Conservation (phyloP, 805 yeast genomes). For the Saccharomyces eubayanus region DNA sequence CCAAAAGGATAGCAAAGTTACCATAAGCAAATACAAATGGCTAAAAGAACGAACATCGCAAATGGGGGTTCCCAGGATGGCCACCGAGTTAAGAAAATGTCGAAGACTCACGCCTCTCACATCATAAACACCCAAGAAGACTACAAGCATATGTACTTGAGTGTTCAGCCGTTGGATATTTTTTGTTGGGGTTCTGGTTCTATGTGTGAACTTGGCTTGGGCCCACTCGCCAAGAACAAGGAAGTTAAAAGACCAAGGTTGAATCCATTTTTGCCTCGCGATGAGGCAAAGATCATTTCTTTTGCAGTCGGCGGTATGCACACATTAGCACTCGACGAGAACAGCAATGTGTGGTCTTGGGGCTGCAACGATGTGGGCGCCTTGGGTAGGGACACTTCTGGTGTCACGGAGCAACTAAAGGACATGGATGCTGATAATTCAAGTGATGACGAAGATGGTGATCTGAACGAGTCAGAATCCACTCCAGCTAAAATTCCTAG, state of each 20-base stretch:
- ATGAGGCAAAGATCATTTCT: slow-evolving; percentile 66
- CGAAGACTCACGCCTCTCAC: slow-evolving; percentile 17
- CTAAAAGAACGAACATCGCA: slow-evolving; percentile 12
- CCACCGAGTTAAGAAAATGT: slow-evolving; percentile 9
- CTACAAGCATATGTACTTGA: slow-evolving; percentile 27
- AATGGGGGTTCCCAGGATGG: neutral
- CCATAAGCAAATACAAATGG: slow-evolving; percentile 5
- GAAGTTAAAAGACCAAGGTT: slow-evolving; percentile 94
- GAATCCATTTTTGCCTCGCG: slow-evolving; percentile 62
- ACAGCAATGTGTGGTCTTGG: slow-evolving; percentile 93
- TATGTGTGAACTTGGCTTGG: slow-evolving; percentile 96
- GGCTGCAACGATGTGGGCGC: slow-evolving; percentile 92
- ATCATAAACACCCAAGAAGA: slow-evolving; percentile 29
- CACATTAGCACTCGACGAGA: slow-evolving; percentile 66
- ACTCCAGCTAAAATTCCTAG: slow-evolving; percentile 65
- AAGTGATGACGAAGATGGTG: slow-evolving; percentile 66
- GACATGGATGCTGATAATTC: slow-evolving; percentile 54
- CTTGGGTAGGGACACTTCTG: slow-evolving; percentile 77
- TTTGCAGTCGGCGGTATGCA: slow-evolving; percentile 97
- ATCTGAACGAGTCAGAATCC: slow-evolving; percentile 78
- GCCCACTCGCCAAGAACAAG: slow-evolving; percentile 83
- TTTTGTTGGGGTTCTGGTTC: slow-evolving; percentile 96
- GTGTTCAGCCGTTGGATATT: slow-evolving; percentile 49
- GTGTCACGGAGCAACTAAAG: slow-evolving; percentile 53
- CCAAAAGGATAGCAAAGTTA: neutral